phyloP scores from a whole-genome alignment of 441 rosid species.

The Francoa sonchifolia region DNA sequence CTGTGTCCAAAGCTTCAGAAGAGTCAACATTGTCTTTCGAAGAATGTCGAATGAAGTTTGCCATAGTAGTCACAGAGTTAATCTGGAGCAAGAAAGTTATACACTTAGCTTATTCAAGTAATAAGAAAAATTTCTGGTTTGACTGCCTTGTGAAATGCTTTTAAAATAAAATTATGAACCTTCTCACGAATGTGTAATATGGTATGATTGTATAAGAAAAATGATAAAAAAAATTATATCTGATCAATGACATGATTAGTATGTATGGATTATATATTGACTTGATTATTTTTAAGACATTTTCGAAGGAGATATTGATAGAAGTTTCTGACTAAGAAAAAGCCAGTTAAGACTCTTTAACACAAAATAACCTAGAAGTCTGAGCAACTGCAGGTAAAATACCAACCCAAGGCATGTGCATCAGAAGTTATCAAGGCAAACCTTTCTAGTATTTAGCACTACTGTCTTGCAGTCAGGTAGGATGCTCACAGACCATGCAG shows the following conservation, averaged over 20 bases:
- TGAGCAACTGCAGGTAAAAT: background rate
- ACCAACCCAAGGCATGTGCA: background rate
- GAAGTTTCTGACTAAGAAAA: background rate
- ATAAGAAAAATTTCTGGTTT: background rate
- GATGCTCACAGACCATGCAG: conserved; percentile 80
- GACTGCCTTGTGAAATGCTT: too few species aligned
- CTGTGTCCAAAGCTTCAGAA: conserved; percentile 27
- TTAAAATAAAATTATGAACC: too few species aligned
- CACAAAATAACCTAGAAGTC: background rate
- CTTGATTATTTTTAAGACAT: too few species aligned
- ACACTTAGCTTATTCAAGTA: conserved; percentile 8
- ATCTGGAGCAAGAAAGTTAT: conserved; percentile 29
- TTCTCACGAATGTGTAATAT: too few species aligned
- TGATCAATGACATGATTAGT: too few species aligned
- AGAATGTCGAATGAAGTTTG: conserved; percentile 41
- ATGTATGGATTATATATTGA: too few species aligned
- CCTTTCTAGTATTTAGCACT: conserved; percentile 75
- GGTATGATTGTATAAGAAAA: too few species aligned
- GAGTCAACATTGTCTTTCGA: conserved; percentile 32
- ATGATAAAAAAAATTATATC: too few species aligned
- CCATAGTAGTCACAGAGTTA: conserved; percentile 49
- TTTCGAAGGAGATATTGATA: too few species aligned
- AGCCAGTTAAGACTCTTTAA: background rate
- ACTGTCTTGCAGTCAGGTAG: conserved; percentile 68
- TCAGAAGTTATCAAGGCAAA: conserved; percentile 17